Conservation (phyloP, 805 yeast genomes). For the Suhomyces prunicola region DNA sequence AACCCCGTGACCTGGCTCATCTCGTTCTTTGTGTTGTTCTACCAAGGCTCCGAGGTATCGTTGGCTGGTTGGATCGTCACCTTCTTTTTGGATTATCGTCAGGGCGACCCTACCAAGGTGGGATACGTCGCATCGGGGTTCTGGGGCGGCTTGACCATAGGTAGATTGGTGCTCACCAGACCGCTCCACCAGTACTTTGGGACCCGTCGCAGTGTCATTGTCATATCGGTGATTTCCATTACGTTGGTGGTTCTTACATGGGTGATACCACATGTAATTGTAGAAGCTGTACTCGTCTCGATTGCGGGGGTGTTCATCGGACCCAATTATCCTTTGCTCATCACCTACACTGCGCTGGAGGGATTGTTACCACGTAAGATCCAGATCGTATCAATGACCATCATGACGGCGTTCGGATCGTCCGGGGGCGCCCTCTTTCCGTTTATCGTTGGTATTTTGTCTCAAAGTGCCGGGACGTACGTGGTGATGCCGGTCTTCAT, state of each 20-base stretch:
- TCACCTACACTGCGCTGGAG: conserved; percentile 37
- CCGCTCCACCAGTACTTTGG: conserved; percentile 39
- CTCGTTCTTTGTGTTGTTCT: conserved; percentile 54
- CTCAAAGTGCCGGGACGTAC: conserved; percentile 44
- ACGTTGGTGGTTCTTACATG: conserved; percentile 43
- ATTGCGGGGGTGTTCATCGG: conserved; percentile 61
- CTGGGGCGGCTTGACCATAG: conserved; percentile 70
- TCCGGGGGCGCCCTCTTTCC: conserved; percentile 59
- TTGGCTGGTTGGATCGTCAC: conserved; percentile 72
- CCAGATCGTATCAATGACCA: conserved; percentile 47
- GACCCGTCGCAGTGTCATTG: conserved; percentile 41
- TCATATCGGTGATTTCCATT: conserved; percentile 33
- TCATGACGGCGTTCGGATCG: conserved; percentile 54
- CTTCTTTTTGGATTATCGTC: conserved; percentile 53
- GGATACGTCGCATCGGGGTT: conserved; percentile 68
- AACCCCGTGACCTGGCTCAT: conserved; percentile 44
- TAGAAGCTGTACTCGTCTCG: conserved; percentile 46
- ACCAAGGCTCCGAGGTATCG: conserved; percentile 68
- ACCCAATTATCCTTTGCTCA: conserved; percentile 59
- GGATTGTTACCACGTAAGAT: conserved; percentile 48
- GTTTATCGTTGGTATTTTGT: conserved; percentile 48
- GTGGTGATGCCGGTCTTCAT: conserved; percentile 50
- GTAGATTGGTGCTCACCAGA: conserved; percentile 52
- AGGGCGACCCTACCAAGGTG: conserved; percentile 43
- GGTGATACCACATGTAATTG: conserved; percentile 44